These are phyloP conservation scores for Saturnispora mendoncae DNA, from an alignment of 805 yeast genomes.

Conservation along the genomic window DNA sequence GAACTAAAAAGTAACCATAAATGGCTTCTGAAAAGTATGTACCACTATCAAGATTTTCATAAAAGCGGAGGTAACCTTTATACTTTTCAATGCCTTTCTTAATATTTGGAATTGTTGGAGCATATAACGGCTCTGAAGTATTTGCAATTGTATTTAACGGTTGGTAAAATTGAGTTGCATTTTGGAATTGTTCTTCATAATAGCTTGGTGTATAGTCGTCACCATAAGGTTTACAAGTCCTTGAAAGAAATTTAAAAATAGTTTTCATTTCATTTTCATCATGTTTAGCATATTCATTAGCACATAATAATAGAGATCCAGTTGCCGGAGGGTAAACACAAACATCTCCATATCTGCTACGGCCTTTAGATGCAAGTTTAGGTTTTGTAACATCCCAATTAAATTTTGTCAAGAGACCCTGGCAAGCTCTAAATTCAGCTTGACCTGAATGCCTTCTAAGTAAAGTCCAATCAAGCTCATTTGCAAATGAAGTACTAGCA, in stretches of 20 bases:
- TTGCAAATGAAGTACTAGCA: no score
- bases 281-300: constrained; percentile 7
- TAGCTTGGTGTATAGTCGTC: no score
- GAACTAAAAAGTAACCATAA: constrained; percentile 31
- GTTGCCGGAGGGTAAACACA: constrained; percentile 18
- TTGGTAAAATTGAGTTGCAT: no score
- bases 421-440: no score
- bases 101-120: no score
- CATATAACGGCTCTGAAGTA: background rate
- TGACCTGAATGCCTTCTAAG: no score
- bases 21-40: constrained; percentile 30
- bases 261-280: background rate
- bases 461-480: no score
- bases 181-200: no score
- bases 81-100: no score
- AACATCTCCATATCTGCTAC: constrained; percentile 4
- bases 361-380: no score
- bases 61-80: constrained; percentile 14
- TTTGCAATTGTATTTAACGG: background rate
- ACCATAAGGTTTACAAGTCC: background rate
- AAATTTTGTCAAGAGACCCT: no score
- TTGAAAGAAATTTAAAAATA: background rate
- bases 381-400: no score
- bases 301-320: constrained; percentile 15
- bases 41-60: constrained; percentile 21